Percentiles rank a stretch among this genome's conserved stretches.
Conservation (phyloP, 2,329 filamentous ascomycete genomes). For the Epichloe coenophiala region DNA sequence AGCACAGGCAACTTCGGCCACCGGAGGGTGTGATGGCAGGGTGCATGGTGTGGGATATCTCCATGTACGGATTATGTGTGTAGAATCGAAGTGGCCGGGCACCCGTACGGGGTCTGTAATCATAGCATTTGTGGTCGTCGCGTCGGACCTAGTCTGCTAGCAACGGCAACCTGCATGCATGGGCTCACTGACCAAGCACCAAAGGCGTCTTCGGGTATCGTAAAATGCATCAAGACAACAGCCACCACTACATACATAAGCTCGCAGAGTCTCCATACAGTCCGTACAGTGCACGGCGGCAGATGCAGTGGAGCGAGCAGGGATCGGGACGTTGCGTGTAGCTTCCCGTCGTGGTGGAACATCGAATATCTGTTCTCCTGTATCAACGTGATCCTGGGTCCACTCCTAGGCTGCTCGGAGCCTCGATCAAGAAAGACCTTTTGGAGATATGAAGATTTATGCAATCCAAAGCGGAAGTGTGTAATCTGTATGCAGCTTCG, state of each 20-base stretch:
- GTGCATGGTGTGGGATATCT: background rate
- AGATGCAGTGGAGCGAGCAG: background rate
- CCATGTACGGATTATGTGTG: too few relatives aligned
- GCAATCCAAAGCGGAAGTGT: background rate
- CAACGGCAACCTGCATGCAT: background rate
- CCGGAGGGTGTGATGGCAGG: background rate
- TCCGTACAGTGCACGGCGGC: background rate
- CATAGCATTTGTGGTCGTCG: background rate
- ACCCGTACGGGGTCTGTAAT: background rate
- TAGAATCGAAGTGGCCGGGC: background rate
- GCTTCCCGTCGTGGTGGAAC: constrained; percentile 1
- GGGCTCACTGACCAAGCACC: background rate
- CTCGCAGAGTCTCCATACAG: background rate
- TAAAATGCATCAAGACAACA: background rate
- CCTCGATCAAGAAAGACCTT: background rate
- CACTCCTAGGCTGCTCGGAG: background rate
- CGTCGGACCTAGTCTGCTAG: background rate
- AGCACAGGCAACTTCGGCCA: background rate
- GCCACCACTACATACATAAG: background rate
- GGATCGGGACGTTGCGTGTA: constrained; percentile 4
- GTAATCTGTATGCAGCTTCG: background rate
- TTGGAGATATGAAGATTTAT: background rate
- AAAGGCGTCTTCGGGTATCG: constrained; percentile 1
- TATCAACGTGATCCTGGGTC: background rate
- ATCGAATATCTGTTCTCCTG: background rate